Percentiles rank a stretch among this genome's conserved stretches.
Conservation (phyloP, 768 basidiomycete species). For the Mrakia gelida region DNA sequence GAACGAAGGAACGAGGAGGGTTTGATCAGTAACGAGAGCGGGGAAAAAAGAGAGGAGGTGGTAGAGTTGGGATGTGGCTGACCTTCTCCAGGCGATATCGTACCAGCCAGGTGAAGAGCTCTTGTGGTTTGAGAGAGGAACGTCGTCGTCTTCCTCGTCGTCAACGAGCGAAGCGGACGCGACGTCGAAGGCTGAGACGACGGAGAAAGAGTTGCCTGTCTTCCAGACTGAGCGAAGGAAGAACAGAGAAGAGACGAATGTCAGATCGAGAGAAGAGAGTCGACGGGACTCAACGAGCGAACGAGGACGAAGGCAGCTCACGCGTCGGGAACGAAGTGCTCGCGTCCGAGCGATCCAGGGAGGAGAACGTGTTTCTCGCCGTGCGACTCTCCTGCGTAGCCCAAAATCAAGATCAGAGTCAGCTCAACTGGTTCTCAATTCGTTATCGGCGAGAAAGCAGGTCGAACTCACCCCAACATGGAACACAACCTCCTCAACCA, state of each 20-base stretch:
- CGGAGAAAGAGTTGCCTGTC: constrained; percentile 6
- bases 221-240: constrained; percentile 11
- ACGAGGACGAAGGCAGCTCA: neutral
- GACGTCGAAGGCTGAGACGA: constrained; percentile 21
- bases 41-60: neutral
- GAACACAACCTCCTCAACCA: constrained; percentile 12
- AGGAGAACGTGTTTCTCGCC: constrained; percentile 23
- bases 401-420: neutral
- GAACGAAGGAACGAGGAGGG: too few relatives aligned
- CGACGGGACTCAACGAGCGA: too few relatives aligned
- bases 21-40: neutral
- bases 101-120: constrained; percentile 22
- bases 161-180: neutral
- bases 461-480: constrained; percentile 1
- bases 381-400: neutral
- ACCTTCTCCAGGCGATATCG: constrained; percentile 27
- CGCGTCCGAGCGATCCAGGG: neutral
- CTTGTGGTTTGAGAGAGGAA: neutral
- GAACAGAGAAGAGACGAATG: neutral
- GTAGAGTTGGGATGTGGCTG: too few relatives aligned
- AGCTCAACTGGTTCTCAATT: neutral
- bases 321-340: neutral
- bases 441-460: neutral
- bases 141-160: constrained; percentile 22
- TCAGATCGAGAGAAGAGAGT: neutral